Conservation (phyloP, 768 basidiomycete species). For the Naematelia aurantialba region DNA sequence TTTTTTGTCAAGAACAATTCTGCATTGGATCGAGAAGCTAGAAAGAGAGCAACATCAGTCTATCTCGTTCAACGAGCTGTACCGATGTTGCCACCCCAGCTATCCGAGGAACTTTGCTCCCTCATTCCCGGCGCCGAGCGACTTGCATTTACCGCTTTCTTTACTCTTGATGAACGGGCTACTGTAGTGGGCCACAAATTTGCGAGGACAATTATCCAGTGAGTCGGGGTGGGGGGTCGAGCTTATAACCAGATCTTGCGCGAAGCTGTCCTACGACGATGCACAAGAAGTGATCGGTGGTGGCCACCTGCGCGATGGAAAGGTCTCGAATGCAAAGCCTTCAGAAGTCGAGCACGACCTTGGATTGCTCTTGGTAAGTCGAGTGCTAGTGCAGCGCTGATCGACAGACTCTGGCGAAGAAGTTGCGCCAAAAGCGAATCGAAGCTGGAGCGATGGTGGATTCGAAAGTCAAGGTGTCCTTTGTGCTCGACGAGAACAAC, state of each 20-base stretch:
- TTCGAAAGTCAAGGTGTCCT: conserved; percentile 66
- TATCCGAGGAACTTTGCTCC: conserved; percentile 90
- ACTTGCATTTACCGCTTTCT: conserved; percentile 82
- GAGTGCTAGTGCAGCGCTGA: background rate
- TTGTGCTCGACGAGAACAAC: conserved; percentile 72
- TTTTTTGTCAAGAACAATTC: conserved; percentile 68
- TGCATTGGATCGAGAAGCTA: conserved; percentile 94
- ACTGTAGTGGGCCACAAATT: conserved; percentile 85
- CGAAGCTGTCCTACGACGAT: conserved; percentile 75
- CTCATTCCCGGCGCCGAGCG: conserved; percentile 82
- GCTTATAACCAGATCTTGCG: conserved; percentile 62
- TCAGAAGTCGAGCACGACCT: conserved; percentile 71
- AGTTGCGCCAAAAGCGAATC: conserved; percentile 68
- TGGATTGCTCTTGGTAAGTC: conserved; percentile 58
- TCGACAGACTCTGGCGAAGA: conserved; percentile 60
- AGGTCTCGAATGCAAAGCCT: conserved; percentile 60
- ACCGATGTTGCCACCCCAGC: conserved; percentile 91
- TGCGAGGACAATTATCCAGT: conserved; percentile 88
- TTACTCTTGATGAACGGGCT: conserved; percentile 78
- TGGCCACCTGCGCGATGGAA: conserved; percentile 56
- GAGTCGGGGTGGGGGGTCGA: conserved; percentile 34
- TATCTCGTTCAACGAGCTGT: conserved; percentile 94
- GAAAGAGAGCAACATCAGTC: conserved; percentile 93
- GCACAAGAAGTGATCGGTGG: conserved; percentile 81
- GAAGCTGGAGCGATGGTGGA: conserved; percentile 74